Percentiles rank a stretch among this genome's conserved stretches.
phyloP scores from a whole-genome alignment of 768 basidiomycete species.

The Russula foetens region DNA sequence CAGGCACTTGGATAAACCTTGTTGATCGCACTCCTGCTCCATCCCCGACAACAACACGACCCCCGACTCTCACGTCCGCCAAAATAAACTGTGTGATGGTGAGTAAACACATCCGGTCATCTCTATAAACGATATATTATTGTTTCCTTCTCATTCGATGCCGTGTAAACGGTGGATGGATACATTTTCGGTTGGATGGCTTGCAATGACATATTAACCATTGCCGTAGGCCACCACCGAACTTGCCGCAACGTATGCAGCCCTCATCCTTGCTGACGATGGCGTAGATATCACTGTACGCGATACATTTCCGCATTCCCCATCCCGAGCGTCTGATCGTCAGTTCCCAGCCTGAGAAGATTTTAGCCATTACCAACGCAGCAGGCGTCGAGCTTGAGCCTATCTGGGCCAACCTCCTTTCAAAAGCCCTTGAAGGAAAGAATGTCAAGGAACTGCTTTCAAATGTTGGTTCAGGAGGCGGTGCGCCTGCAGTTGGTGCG shows the following conservation, averaged over 20 bases:
- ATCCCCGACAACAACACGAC: neutral
- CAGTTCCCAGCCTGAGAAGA: conserved; percentile 74
- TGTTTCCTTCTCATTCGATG: neutral
- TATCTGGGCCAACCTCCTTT: conserved; percentile 96
- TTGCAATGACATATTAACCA: neutral
- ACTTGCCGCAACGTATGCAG: conserved; percentile 92
- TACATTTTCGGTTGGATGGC: neutral
- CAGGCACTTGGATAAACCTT: neutral
- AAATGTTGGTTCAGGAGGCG: conserved; percentile 91
- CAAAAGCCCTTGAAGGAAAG: conserved; percentile 97
- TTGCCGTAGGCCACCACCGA: conserved; percentile 48
- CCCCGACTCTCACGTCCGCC: neutral
- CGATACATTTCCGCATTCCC: conserved; percentile 20
- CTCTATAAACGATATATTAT: neutral
- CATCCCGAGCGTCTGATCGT: neutral
- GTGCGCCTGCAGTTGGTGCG: conserved; percentile 62
- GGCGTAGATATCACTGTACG: conserved; percentile 94
- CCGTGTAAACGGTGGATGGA: conserved; percentile 5
- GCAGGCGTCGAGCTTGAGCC: conserved; percentile 85
- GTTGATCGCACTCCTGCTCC: neutral
- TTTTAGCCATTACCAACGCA: conserved; percentile 72
- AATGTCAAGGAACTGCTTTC: conserved; percentile 93
- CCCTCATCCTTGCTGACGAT: conserved; percentile 97
- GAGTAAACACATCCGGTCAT: neutral
- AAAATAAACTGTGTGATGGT: conserved; percentile 1